A percentile compares a stretch with the other conserved stretches of the same genome.
These are phyloP conservation scores for Hypoxylon sp. DNA, from an alignment of 2,329 filamentous ascomycete genomes.

Conservation along the genomic window DNA sequence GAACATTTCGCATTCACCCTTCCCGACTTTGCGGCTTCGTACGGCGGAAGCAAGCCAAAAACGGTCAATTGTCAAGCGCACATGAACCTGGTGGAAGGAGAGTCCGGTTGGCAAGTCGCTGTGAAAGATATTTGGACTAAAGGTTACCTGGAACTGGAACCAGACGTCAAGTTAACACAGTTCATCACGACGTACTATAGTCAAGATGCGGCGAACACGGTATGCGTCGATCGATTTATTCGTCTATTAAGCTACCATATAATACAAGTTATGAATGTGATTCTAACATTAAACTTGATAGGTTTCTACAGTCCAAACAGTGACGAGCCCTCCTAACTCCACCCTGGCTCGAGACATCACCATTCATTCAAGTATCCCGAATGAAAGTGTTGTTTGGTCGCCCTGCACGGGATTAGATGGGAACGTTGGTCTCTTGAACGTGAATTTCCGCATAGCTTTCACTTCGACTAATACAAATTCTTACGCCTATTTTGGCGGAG, in stretches of 20 bases:
- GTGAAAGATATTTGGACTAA: slow-evolving; percentile 45
- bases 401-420: slow-evolving; percentile 32
- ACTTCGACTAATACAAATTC: slow-evolving; percentile 31
- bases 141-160: slow-evolving; percentile 37
- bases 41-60: slow-evolving; percentile 29
- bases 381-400: slow-evolving; percentile 42
- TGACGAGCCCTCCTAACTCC: slow-evolving; percentile 31
- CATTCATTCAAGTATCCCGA: slow-evolving; percentile 40
- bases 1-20: slow-evolving; percentile 42
- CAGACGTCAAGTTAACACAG: slow-evolving; percentile 42
- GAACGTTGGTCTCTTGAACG: slow-evolving; percentile 42
- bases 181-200: slow-evolving; percentile 46
- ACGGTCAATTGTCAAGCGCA: slow-evolving; percentile 47
- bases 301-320: slow-evolving; percentile 28
- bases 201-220: slow-evolving; percentile 42
- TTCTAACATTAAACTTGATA: not conserved
- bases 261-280: not conserved
- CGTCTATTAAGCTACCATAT: not conserved
- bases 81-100: slow-evolving; percentile 34
- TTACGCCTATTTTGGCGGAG: slow-evolving; percentile 42
- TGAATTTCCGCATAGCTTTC: slow-evolving; percentile 47
- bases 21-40: slow-evolving; percentile 40
- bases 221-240: slow-evolving; percentile 15
- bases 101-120: slow-evolving; percentile 46
- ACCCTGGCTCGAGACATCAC: slow-evolving; percentile 29